Evolutionary conservation across 306 rosid species (phyloP).

Genomic region (Biancaea sappan): DNA sequence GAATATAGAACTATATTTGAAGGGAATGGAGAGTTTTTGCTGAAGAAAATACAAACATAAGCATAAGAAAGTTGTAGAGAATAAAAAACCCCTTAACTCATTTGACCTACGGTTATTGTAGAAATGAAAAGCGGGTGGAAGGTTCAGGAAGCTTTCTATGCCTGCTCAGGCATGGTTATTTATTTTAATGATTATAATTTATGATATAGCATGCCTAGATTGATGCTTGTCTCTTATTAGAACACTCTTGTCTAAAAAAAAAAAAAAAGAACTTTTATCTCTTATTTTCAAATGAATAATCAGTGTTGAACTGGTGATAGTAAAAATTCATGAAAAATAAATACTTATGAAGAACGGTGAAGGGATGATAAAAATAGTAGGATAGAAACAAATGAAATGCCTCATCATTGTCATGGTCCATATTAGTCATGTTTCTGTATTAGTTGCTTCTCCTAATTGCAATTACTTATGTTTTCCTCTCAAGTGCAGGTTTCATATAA

Average conservation of each 20-base stretch:
- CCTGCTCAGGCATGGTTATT: not conserved
- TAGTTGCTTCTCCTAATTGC: slow-evolving; percentile 19
- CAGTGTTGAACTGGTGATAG: slow-evolving; percentile 1
- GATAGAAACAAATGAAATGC: not conserved
- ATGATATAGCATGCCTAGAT: slow-evolving; percentile 25
- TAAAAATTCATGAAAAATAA: slow-evolving; percentile 5
- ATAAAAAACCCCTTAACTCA: not conserved
- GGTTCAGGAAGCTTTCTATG: not conserved
- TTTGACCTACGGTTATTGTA: slow-evolving; percentile 1
- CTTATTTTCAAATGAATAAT: not conserved
- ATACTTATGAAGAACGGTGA: not conserved
- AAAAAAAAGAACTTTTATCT: not conserved
- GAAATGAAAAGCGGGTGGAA: slow-evolving; percentile 19
- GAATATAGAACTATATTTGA: not conserved
- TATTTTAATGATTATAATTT: slow-evolving; percentile 18
- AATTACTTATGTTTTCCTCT: slow-evolving; percentile 27
- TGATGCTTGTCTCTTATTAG: not conserved
- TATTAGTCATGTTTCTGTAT: not conserved
- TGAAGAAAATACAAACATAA: slow-evolving; percentile 21
- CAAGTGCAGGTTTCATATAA: slow-evolving; percentile 69
- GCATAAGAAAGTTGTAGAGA: not conserved
- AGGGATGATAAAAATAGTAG: not conserved
- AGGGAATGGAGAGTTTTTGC: slow-evolving; percentile 21
- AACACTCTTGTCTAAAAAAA: not conserved
- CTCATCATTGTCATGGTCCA: not conserved